Percentiles rank a stretch among this genome's conserved stretches.
Evolutionary conservation across 1,284 basidiomycete species (phyloP).

Genomic region (Cutaneotrichosporon mucoides): DNA sequence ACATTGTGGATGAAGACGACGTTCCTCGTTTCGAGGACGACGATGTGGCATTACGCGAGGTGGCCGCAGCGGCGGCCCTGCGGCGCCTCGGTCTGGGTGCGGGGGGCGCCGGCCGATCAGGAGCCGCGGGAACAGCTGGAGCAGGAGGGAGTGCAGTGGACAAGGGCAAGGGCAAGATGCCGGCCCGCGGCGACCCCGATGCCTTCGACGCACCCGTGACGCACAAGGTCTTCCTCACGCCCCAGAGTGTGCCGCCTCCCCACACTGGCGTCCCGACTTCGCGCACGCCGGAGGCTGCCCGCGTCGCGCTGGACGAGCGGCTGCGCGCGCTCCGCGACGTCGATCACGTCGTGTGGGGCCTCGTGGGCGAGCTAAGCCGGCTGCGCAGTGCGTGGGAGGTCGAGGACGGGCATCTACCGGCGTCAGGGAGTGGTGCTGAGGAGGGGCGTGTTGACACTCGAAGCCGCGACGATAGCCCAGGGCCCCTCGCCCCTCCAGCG

Average conservation of each 20-base stretch:
- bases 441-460: too few relatives aligned
- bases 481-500: too few relatives aligned
- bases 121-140: too few relatives aligned
- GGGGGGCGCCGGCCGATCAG: too few relatives aligned
- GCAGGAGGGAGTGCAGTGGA: not conserved
- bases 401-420: conserved; percentile 17
- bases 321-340: conserved; percentile 69
- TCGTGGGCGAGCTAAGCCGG: conserved; percentile 70
- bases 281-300: conserved; percentile 19
- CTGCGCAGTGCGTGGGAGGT: conserved; percentile 59
- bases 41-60: conserved; percentile 12
- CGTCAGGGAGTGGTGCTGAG: not conserved
- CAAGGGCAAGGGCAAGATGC: conserved; percentile 12
- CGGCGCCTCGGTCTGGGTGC: conserved; percentile 5
- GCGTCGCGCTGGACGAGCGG: conserved; percentile 73
- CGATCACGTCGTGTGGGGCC: conserved; percentile 62
- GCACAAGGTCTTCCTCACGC: conserved; percentile 16
- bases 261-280: not conserved
- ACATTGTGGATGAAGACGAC: not conserved
- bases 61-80: conserved; percentile 11
- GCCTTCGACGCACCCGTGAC: conserved; percentile 12
- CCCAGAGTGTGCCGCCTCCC: not conserved
- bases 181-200: not conserved
- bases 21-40: conserved; percentile 4
- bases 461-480: too few relatives aligned